Percentiles rank a stretch among this genome's conserved stretches.
Evolutionary conservation across 768 basidiomycete genomes (phyloP).

Genomic region (Boletus rubroflammeus): DNA sequence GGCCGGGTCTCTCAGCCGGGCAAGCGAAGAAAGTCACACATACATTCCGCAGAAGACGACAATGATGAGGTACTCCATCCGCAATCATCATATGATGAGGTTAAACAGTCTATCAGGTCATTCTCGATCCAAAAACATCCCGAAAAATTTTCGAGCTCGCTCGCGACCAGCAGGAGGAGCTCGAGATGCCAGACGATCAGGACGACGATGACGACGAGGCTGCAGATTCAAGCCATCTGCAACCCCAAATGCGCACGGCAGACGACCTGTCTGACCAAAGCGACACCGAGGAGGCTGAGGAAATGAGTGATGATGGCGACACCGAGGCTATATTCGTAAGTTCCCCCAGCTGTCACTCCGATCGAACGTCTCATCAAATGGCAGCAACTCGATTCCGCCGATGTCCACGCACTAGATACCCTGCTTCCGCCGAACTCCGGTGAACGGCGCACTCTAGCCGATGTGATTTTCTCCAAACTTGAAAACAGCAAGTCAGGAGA

Average conservation of each 20-base stretch:
- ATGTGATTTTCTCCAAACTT: slow-evolving; percentile 94
- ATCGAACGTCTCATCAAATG: slow-evolving; percentile 2
- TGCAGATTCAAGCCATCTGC: slow-evolving; percentile 26
- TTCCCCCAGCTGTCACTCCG: slow-evolving; percentile 5
- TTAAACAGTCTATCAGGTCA: slow-evolving; percentile 41
- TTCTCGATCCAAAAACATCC: slow-evolving; percentile 79
- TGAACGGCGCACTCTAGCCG: slow-evolving; percentile 85
- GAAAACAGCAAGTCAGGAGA: slow-evolving; percentile 58
- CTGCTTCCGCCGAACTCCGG: slow-evolving; percentile 71
- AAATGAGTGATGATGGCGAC: slow-evolving; percentile 30
- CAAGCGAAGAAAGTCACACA: slow-evolving; percentile 63
- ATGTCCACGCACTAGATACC: slow-evolving; percentile 81
- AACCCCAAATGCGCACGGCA: slow-evolving; percentile 25
- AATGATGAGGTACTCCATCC: slow-evolving; percentile 50
- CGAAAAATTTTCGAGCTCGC: slow-evolving; percentile 89
- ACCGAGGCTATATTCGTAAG: slow-evolving; percentile 63
- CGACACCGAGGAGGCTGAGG: slow-evolving; percentile 34
- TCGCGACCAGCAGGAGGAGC: slow-evolving; percentile 87
- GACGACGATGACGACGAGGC: slow-evolving; percentile 38
- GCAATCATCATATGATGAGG: background rate
- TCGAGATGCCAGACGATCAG: slow-evolving; percentile 61
- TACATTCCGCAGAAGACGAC: slow-evolving; percentile 44
- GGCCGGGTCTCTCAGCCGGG: slow-evolving; percentile 74
- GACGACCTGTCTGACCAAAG: slow-evolving; percentile 60
- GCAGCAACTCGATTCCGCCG: slow-evolving; percentile 87